Evolutionary conservation across 192 early-diverging fungal species (phyloP).

Genomic region (Umbelopsis vinacea): DNA sequence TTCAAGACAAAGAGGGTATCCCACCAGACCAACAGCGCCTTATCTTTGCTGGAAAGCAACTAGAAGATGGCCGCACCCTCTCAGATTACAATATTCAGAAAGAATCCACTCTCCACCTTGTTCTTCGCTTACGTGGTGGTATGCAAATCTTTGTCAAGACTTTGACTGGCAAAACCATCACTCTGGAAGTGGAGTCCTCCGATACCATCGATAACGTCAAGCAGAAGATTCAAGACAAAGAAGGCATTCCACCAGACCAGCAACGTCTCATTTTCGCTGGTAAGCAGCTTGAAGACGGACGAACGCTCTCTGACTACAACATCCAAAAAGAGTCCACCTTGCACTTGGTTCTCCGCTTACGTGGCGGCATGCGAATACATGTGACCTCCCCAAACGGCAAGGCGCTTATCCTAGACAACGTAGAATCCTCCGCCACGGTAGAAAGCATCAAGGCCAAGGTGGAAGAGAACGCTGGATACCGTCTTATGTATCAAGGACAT

Average conservation of each 20-base stretch:
- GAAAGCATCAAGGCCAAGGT: constrained; percentile 79
- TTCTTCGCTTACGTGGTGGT: constrained; percentile 82
- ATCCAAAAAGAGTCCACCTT: constrained; percentile 72
- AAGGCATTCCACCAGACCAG: constrained; percentile 87
- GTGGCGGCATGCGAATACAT: constrained; percentile 84
- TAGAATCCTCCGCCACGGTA: constrained; percentile 92
- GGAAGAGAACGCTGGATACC: constrained; percentile 75
- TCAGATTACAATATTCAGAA: constrained; percentile 84
- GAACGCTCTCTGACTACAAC: constrained; percentile 69
- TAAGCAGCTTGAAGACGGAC: constrained; percentile 76
- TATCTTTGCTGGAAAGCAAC: constrained; percentile 83
- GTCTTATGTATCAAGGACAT: constrained; percentile 79
- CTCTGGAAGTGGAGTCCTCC: constrained; percentile 83
- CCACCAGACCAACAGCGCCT: constrained; percentile 84
- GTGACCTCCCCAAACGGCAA: constrained; percentile 88
- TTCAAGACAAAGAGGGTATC: constrained; percentile 61
- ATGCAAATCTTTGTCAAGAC: constrained; percentile 83
- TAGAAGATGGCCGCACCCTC: constrained; percentile 75
- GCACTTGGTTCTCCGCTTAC: constrained; percentile 69
- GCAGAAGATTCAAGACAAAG: constrained; percentile 96
- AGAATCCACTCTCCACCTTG: constrained; percentile 79
- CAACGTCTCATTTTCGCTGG: constrained; percentile 78
- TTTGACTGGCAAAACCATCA: constrained; percentile 96
- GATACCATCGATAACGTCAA: constrained; percentile 84
- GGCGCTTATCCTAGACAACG: constrained; percentile 85